These are phyloP conservation scores for Quercus glauca DNA, from an alignment of 306 rosid species.

Conservation along the genomic window DNA sequence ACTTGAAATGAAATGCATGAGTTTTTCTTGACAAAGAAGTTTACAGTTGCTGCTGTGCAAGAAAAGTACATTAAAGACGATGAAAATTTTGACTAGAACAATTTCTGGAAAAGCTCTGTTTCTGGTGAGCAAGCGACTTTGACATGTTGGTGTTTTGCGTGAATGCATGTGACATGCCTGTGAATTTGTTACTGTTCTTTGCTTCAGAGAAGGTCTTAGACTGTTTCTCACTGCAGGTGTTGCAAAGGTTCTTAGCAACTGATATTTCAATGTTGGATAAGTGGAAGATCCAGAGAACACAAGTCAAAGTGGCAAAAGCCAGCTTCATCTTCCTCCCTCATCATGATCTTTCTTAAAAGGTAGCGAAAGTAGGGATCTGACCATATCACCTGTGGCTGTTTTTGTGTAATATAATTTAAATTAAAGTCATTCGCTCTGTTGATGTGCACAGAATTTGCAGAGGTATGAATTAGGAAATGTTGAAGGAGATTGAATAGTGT, in stretches of 20 bases:
- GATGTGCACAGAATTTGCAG: neutral
- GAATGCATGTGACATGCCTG: neutral
- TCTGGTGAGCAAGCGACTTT: constrained; percentile 15
- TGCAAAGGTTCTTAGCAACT: neutral
- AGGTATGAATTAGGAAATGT: neutral
- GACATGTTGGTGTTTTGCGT: neutral
- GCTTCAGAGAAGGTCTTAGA: neutral
- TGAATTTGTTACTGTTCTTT: neutral
- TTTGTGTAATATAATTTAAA: neutral
- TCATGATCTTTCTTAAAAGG: neutral
- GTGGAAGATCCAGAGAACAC: neutral
- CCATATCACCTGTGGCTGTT: neutral
- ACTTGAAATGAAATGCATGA: neutral
- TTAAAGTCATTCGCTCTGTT: neutral
- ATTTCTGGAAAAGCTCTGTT: constrained; percentile 13
- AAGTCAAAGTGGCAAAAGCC: neutral
- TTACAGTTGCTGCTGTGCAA: constrained; percentile 95
- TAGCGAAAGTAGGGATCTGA: neutral
- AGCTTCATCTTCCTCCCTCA: neutral
- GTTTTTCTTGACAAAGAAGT: constrained; percentile 50
- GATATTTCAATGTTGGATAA: neutral
- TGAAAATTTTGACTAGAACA: constrained; percentile 42
- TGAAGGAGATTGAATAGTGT: neutral
- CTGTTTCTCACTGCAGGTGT: neutral
- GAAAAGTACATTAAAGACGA: constrained; percentile 92